Conservation (phyloP, 495 filamentous ascomycete genomes). For the Lasiosphaeriaceae sp. region DNA sequence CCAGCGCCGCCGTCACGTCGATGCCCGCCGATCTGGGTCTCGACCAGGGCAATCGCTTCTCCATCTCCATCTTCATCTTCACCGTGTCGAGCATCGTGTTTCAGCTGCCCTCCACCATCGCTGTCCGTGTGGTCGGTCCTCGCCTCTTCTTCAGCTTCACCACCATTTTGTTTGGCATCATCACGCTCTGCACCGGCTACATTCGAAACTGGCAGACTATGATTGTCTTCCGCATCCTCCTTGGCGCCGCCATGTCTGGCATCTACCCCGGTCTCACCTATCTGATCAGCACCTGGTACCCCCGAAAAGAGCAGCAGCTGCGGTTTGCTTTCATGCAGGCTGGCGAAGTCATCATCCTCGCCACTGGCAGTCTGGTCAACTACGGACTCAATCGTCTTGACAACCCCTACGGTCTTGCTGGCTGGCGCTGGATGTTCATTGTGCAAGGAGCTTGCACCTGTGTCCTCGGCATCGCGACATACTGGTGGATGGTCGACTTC, state of each 20-base stretch:
- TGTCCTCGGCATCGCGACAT: constrained; percentile 63
- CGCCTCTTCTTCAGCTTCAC: constrained; percentile 64
- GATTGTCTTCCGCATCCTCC: constrained; percentile 66
- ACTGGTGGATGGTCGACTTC: constrained; percentile 80
- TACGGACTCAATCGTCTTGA: constrained; percentile 64
- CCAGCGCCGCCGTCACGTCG: constrained; percentile 69
- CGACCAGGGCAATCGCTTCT: constrained; percentile 59
- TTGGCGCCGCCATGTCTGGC: constrained; percentile 65
- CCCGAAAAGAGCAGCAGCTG: constrained; percentile 66
- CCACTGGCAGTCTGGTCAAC: constrained; percentile 69
- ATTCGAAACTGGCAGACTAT: constrained; percentile 67
- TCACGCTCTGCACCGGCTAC: constrained; percentile 71
- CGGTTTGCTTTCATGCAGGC: constrained; percentile 72
- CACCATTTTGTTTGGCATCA: constrained; percentile 65
- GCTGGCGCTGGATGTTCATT: constrained; percentile 77
- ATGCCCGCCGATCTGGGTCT: constrained; percentile 65
- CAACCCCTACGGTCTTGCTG: constrained; percentile 55
- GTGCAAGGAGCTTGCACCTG: constrained; percentile 63
- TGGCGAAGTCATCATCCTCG: constrained; percentile 63
- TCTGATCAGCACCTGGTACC: constrained; percentile 72
- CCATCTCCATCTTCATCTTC: constrained; percentile 75
- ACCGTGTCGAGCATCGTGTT: constrained; percentile 71
- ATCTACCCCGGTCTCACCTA: constrained; percentile 71
- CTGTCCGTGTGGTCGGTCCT: constrained; percentile 64
- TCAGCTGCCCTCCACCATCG: constrained; percentile 70